Base-by-base conservation (phyloP, 805 yeast genomes). In the Candida gorgasii region DNA sequence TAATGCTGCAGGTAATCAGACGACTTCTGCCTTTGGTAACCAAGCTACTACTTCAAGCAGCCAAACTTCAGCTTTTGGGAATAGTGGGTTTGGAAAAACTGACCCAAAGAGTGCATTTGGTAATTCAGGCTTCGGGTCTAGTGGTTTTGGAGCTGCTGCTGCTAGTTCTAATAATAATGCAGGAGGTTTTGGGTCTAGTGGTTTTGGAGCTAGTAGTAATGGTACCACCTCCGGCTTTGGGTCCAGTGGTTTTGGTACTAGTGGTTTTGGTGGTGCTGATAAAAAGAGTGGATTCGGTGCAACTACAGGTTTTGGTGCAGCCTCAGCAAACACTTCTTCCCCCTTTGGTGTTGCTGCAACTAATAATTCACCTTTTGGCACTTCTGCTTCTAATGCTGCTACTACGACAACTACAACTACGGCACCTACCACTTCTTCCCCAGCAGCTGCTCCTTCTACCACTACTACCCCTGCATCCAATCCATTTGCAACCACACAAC, bases 111-210 rank as follows among this genome's bases (percentile, higher is more conserved):
- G n/a, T 24, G 36, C 27, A 12, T 33, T 33, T 31, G 23, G 35
- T 15, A 31, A n/a, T 15, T 31, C 35, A 7, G 35, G 43, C 7
- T 33, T 26, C 12, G 43, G 43, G 13, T 29, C 20, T 12, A 27
- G 36, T 30, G 34, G 39, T n/a, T 22, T 26, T 18, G 44, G 40
- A 3, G 9, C 35, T 13, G 5, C 24, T 27, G 28, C 18, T 33
- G 19, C 20, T 22, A 24, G 14, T 12, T 17, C 43, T n/a, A n/a
- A n/a, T n/a, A n/a, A n/a, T n/a, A n/a, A n/a, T n/a, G n/a, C n/a
- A n/a, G n/a, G n/a, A 8, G 43, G 36, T 5, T 39, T 36, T 43
- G 51, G 48, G 7, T 31, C 50, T 18, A 31, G 44, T 39, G 49
- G 42, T 13, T 40, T 39, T 26, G 43, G 43, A 11, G 12, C 20